Evolutionary conservation across 352 stramenopile genomes (phyloP).

Genomic region (Ophiocytium majus): DNA sequence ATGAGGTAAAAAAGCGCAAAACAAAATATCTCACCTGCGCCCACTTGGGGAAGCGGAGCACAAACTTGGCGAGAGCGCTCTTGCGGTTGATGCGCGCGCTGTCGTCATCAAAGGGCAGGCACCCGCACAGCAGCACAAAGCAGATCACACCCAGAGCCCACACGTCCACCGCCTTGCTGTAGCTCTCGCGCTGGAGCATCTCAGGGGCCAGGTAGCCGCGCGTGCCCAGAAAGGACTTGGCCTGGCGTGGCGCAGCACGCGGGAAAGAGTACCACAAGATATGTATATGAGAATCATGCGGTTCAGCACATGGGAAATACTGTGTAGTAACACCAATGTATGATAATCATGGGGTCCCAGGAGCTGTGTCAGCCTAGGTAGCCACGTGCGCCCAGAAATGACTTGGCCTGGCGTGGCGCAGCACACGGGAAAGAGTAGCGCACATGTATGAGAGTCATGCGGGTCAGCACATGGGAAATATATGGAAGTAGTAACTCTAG

Average conservation of each 20-base stretch:
- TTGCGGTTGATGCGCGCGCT: slow-evolving; percentile 43
- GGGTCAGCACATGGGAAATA: no score
- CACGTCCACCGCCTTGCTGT: slow-evolving; percentile 93
- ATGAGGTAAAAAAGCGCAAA: no score
- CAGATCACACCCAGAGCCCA: slow-evolving; percentile 97
- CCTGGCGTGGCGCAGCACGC: no score
- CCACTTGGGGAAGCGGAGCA: slow-evolving; percentile 47
- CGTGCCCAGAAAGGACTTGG: slow-evolving; percentile 75
- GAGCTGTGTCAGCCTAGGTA: no score
- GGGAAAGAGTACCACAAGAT: no score
- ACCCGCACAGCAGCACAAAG: slow-evolving; percentile 94
- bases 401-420: slow-evolving; percentile 64
- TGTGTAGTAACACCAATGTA: no score
- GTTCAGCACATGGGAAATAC: no score
- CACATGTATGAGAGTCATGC: no score
- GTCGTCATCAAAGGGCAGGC: slow-evolving; percentile 96
- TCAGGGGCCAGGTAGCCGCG: slow-evolving; percentile 93
- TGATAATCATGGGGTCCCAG: no score
- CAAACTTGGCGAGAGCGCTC: slow-evolving; percentile 50
- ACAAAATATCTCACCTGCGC: slow-evolving; percentile 28
- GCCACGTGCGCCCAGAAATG: slow-evolving; percentile 78
- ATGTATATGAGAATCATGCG: no score
- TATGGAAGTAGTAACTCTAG: no score
- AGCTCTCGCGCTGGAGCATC: slow-evolving; percentile 94
- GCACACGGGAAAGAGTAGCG: no score